A percentile compares a stretch with the other conserved stretches of the same genome.
phyloP scores from a whole-genome alignment of 73 alveolate species.

The Paramecium pentaurelia region DNA sequence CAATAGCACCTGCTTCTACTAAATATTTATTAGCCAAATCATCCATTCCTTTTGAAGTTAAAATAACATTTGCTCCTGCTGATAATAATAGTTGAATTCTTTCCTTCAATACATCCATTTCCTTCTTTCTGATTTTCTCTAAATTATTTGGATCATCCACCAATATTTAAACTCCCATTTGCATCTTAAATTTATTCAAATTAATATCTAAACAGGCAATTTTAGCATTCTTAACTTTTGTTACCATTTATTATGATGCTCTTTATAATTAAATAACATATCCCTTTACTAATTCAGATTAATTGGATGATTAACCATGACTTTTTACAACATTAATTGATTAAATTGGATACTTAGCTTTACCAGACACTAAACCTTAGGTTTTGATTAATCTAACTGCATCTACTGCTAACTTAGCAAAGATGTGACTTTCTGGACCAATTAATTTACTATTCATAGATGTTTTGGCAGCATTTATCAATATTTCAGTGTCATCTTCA shows the following conservation, averaged over 20 bases:
- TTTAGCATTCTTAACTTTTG: slow-evolving; percentile 90
- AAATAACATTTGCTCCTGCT: slow-evolving; percentile 97
- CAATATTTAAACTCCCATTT: slow-evolving; percentile 85
- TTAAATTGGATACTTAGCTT: slow-evolving; percentile 87
- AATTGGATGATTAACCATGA: slow-evolving; percentile 54
- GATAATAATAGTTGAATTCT: slow-evolving; percentile 87
- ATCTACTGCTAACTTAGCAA: slow-evolving; percentile 88
- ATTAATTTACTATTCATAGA: slow-evolving; percentile 91
- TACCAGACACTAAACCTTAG: slow-evolving; percentile 63
- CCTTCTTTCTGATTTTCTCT: slow-evolving; percentile 92
- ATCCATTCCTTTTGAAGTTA: slow-evolving; percentile 97
- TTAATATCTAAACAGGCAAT: slow-evolving; percentile 95
- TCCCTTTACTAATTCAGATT: slow-evolving; percentile 59
- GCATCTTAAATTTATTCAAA: slow-evolving; percentile 92
- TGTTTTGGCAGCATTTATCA: slow-evolving; percentile 92
- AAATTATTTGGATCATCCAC: slow-evolving; percentile 89
- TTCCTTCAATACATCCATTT: slow-evolving; percentile 91
- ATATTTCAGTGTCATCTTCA: slow-evolving; percentile 82
- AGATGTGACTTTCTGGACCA: slow-evolving; percentile 89
- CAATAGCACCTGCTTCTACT: slow-evolving; percentile 94
- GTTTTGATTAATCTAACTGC: slow-evolving; percentile 70
- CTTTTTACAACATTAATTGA: slow-evolving; percentile 78
- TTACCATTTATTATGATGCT: slow-evolving; percentile 95
- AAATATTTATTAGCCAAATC: slow-evolving; percentile 98
- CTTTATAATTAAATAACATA: slow-evolving; percentile 58